These are phyloP conservation scores for Bullera alba DNA, from an alignment of 768 basidiomycete genomes.

Conservation along the genomic window DNA sequence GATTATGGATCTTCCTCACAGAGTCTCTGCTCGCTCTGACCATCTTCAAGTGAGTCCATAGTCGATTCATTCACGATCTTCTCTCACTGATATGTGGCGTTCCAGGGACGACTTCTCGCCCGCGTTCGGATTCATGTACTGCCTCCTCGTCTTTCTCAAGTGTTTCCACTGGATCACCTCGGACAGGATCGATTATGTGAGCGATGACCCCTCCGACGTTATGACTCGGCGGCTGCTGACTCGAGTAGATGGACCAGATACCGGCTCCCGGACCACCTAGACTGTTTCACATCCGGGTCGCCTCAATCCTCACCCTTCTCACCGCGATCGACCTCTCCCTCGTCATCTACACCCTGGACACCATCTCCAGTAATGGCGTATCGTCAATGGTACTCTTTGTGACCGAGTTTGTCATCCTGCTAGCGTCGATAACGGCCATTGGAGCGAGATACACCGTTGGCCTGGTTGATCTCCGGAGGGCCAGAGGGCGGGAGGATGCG, in stretches of 20 bases:
- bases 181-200: conserved; percentile 92
- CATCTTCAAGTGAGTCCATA: conserved; percentile 62
- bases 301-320: conserved; percentile 63
- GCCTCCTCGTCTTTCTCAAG: conserved; percentile 87
- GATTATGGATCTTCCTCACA: conserved; percentile 95
- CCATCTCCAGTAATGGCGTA: conserved; percentile 71
- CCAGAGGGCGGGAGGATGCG: conserved; percentile 47
- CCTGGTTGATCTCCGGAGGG: conserved; percentile 71
- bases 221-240: not conserved
- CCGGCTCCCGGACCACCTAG: conserved; percentile 75
- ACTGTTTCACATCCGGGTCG: conserved; percentile 80
- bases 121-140: conserved; percentile 81
- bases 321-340: conserved; percentile 68
- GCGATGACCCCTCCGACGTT: conserved; percentile 18
- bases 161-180: conserved; percentile 96
- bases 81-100: not conserved
- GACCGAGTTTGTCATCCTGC: conserved; percentile 56
- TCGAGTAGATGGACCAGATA: conserved; percentile 87
- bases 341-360: conserved; percentile 52
- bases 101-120: conserved; percentile 43
- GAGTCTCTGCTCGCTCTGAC: conserved; percentile 94
- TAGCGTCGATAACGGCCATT: conserved; percentile 25
- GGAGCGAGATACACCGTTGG: conserved; percentile 77
- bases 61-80: not conserved
- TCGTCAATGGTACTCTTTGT: conserved; percentile 86